Conservation (phyloP, 2,329 filamentous ascomycete genomes). For the Juglanconis juglandina region DNA sequence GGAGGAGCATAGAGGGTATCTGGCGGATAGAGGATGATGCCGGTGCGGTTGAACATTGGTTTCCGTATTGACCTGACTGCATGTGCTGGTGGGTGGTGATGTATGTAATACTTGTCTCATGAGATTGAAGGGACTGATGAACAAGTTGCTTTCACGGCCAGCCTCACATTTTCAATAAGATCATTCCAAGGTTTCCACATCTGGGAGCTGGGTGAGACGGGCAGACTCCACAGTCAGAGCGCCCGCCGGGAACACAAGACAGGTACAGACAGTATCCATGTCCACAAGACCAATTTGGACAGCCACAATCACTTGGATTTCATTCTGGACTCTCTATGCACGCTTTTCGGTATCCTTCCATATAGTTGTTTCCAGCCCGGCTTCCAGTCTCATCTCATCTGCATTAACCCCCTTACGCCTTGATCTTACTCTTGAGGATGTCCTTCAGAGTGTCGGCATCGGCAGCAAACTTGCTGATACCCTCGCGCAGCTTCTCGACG, state of each 20-base stretch:
- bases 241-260: too few species aligned
- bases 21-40: too few species aligned
- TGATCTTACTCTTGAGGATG: conserved; percentile 83
- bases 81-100: background rate
- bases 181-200: too few species aligned
- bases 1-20: background rate
- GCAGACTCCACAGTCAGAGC: too few species aligned
- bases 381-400: background rate
- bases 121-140: too few species aligned
- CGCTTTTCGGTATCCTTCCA: conserved; percentile 1
- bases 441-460: conserved; percentile 92
- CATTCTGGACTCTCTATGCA: conserved; percentile 3
- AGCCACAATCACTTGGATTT: background rate
- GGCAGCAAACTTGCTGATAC: conserved; percentile 98
- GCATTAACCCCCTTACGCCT: conserved; percentile 32
- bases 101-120: background rate
- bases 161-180: too few species aligned
- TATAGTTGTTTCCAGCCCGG: background rate
- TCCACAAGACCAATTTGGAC: background rate
- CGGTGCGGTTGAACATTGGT: too few species aligned
- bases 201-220: too few species aligned
- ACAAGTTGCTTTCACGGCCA: too few species aligned
- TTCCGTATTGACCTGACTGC: too few species aligned
- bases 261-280: background rate
- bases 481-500: conserved; percentile 97